These are phyloP conservation scores for Hypholoma fasciculare DNA, from an alignment of 768 basidiomycete genomes.

Conservation along the genomic window DNA sequence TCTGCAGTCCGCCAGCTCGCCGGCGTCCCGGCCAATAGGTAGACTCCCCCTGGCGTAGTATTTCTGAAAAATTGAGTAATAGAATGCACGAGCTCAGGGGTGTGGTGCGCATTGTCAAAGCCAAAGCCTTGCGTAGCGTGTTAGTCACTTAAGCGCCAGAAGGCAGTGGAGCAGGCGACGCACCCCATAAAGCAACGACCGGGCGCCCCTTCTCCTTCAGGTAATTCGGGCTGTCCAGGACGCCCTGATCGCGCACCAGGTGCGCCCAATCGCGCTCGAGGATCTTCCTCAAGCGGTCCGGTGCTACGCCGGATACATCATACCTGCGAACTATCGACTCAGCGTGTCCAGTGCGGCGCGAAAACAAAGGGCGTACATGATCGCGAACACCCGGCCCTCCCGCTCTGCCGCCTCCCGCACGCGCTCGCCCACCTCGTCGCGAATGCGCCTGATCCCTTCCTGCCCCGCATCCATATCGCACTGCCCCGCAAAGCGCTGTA, in stretches of 20 bases:
- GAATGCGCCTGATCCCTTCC: constrained; percentile 56
- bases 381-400: constrained; percentile 79
- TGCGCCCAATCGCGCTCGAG: constrained; percentile 76
- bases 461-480: constrained; percentile 58
- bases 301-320: constrained; percentile 76
- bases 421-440: constrained; percentile 73
- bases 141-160: too few species aligned
- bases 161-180: background rate
- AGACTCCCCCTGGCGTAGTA: constrained; percentile 71
- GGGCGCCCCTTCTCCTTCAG: constrained; percentile 68
- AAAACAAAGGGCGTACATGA: constrained; percentile 57
- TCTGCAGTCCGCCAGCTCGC: constrained; percentile 74
- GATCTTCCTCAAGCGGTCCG: constrained; percentile 65
- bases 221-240: constrained; percentile 74
- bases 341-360: too few species aligned
- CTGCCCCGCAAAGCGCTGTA: constrained; percentile 76
- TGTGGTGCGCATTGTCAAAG: constrained; percentile 59
- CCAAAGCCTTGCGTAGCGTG: constrained; percentile 56
- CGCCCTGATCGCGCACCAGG: constrained; percentile 56
- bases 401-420: constrained; percentile 78
- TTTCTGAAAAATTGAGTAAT: constrained; percentile 59
- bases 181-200: constrained; percentile 77
- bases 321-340: constrained; percentile 51
- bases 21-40: constrained; percentile 70
- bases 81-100: constrained; percentile 55